Percentiles rank a stretch among this genome's conserved stretches.
Conservation (phyloP, 2,329 filamentous ascomycete genomes). For the Aspergillus pseudonomiae region DNA sequence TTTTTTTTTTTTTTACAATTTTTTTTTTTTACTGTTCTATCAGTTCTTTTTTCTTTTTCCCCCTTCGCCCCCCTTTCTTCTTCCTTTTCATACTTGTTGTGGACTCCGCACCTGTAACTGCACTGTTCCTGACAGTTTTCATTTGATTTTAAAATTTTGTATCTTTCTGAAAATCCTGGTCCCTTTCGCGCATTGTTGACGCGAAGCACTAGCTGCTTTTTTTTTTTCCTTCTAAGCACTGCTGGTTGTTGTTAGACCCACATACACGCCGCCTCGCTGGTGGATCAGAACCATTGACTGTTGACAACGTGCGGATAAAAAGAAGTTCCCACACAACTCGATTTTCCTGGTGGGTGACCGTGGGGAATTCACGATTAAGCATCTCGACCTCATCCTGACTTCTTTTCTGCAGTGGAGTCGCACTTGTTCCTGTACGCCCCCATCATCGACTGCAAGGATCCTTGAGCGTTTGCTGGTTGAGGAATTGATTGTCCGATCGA, state of each 20-base stretch:
- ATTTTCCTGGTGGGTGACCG: slow-evolving; percentile 43
- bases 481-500: slow-evolving; percentile 10
- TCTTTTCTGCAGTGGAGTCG: slow-evolving; percentile 38
- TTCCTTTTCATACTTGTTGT: slow-evolving; percentile 12
- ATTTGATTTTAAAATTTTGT: slow-evolving; percentile 17
- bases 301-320: slow-evolving; percentile 47
- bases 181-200: slow-evolving; percentile 34
- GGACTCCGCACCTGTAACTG: slow-evolving; percentile 15
- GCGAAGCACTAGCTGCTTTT: slow-evolving; percentile 34
- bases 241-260: slow-evolving; percentile 43
- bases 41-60: slow-evolving; percentile 15
- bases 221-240: slow-evolving; percentile 25
- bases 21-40: neutral
- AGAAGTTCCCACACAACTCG: slow-evolving; percentile 42
- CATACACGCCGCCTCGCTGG: slow-evolving; percentile 41
- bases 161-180: slow-evolving; percentile 22
- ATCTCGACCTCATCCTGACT: slow-evolving; percentile 33
- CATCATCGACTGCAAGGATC: slow-evolving; percentile 18
- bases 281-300: slow-evolving; percentile 44
- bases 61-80: slow-evolving; percentile 20
- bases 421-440: slow-evolving; percentile 26
- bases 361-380: slow-evolving; percentile 44
- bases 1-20: slow-evolving; percentile 12
- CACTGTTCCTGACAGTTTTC: slow-evolving; percentile 24
- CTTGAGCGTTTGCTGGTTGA: slow-evolving; percentile 21